Evolutionary conservation across 257 asterid species (phyloP), one percentile per base, ranked within the genome.

Genomic region (Lantana camara): DNA sequence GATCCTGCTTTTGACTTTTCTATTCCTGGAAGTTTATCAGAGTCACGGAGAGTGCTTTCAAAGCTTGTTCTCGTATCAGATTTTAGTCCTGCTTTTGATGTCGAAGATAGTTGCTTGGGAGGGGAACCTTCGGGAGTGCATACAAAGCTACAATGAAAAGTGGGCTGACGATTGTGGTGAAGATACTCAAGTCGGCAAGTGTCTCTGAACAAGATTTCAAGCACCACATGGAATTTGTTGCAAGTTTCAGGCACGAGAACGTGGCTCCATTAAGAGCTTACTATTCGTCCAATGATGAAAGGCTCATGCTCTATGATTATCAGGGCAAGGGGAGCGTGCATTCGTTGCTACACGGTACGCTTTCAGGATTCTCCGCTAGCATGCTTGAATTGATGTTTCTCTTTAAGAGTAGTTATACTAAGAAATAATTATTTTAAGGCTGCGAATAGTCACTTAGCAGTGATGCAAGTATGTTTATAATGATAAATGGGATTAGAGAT

Each of bases 231-330:
- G 51, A 55, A 16, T 32, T 64, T 20, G 27, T 51, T 21, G 69
- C 50, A 20, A 14, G 15, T 37, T n/a, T 50, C 17, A 35, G 51
- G 60, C 69, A 64, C 2, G 54, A 67, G 41, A 67, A 73, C 7
- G 78, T 73, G 56, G 73, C 40, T 5, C 5, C 66, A 4, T 40
- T 67, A 15, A 60, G 71, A 15, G 79, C 64, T 14, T 73, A 73
- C 60, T 68, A 62, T 56, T 62, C 74, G 22, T 21, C 53, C 9
- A 4, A 23, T 38, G 53, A 52, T 16, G 62, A 64, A 52, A 38
- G 30, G 42, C 61, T 51, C 22, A 37, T 65, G 70, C 42, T 65
- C 24, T 52, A 65, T 22, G 70, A 65, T 38, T 40, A 52, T 16
- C 40, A 48, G 35, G 9, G 21, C 14, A 20, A 15, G 1, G 56